Evolutionary conservation across 2,329 filamentous ascomycete species (phyloP), one percentile per base, ranked within the genome.

Genomic region (Chaetomiaceae sp.): DNA sequence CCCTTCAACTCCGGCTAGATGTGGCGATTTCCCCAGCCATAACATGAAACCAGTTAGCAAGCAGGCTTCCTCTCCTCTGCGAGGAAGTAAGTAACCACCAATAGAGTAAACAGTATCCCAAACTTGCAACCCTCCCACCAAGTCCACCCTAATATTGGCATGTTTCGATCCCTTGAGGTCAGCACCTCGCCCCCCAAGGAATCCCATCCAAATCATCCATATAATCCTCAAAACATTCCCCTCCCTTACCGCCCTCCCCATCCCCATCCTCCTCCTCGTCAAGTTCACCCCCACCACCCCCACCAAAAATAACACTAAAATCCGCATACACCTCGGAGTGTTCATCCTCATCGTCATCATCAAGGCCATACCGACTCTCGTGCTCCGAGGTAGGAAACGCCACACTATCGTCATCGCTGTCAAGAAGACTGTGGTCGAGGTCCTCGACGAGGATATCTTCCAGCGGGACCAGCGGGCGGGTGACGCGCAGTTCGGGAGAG

Each of bases 181-280:
- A 61, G 51, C 56, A 62, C 60, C 68, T 65, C 17, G 63, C 66
- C 33, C 67, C 60, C 66, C 77, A 80, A 6, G 75, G 74, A 55
- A 81, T 79, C 9, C 78, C 78, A 57, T 81, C 79, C 55, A 81
- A 63, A 55, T 80, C 78, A 59, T 81, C 78, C 60, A 81, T 69
- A 61, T 77, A 80, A 60, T 80, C 78, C 61, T 81, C 78, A 51
- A 77, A 77, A 23, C 72, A 75, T 50, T 76, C 63, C 1, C 12
- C 53, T 3, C 68, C 66, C 59, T 0, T 33, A 14, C 17, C 54
- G 6, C 52, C 49, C 7, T 37, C 73, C 3, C 67, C 67, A 48
- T 75, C 61, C 0, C 12, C 55, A 5, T 56, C 51, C 12, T 50
- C 74, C 2, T 68, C 67, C 8, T 73, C 70, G 5, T 67, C 68